phyloP scores from a whole-genome alignment of 2,329 filamentous ascomycete genomes.

The Aureobasidium vineae region DNA sequence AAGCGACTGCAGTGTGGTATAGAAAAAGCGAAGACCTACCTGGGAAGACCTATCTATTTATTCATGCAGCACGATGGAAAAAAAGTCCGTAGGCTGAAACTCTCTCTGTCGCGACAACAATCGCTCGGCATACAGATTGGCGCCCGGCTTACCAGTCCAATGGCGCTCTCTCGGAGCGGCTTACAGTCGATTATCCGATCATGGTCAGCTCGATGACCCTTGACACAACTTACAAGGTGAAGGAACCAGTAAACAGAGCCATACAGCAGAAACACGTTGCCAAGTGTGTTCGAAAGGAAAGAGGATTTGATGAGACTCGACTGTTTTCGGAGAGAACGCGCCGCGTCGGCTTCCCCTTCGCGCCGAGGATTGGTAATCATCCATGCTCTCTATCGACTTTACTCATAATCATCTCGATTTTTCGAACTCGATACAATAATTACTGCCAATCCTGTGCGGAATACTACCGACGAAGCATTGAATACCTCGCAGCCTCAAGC shows the following conservation, averaged over 20 bases:
- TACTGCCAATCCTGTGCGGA: too few species aligned
- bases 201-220: background rate
- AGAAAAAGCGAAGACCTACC: background rate
- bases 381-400: background rate
- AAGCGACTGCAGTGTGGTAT: background rate
- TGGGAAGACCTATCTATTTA: background rate
- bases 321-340: background rate
- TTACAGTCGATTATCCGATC: background rate
- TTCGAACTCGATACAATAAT: background rate
- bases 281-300: background rate
- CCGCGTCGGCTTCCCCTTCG: background rate
- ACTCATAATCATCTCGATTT: background rate
- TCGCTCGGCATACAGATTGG: background rate
- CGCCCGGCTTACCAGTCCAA: background rate
- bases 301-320: background rate
- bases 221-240: background rate
- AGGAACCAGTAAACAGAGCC: background rate
- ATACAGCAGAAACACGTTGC: background rate
- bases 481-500: conserved; percentile 18
- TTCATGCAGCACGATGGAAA: background rate
- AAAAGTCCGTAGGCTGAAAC: conserved; percentile 24
- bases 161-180: background rate
- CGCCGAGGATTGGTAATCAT: conserved; percentile 13
- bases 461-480: background rate
- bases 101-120: conserved; percentile 8